Evolutionary conservation across 176 grass and related monocot species (phyloP).

Genomic region (Poa annua): DNA sequence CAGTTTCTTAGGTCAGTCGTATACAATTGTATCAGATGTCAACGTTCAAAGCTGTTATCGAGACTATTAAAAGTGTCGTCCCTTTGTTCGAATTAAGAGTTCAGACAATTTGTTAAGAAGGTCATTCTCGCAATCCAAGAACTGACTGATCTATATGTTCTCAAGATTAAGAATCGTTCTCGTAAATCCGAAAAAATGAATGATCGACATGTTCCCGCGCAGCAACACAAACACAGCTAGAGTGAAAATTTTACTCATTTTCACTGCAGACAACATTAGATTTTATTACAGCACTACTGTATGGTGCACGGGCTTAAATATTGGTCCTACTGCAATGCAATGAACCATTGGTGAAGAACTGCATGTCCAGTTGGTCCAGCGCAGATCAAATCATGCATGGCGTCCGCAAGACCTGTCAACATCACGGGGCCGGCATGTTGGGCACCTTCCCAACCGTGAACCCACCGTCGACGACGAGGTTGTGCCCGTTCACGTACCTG

Average conservation of each 20-base stretch:
- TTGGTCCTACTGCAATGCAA: neutral
- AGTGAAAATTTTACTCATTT: too few relatives aligned
- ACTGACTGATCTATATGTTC: neutral
- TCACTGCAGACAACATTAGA: too few relatives aligned
- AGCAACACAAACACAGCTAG: too few relatives aligned
- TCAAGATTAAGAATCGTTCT: neutral
- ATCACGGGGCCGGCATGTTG: neutral
- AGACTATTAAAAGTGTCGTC: neutral
- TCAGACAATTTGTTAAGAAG: neutral
- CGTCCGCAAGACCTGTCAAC: neutral
- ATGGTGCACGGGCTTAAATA: too few relatives aligned
- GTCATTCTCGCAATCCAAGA: too few relatives aligned
- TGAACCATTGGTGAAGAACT: neutral
- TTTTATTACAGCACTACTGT: too few relatives aligned
- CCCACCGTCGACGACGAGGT: conserved; percentile 73
- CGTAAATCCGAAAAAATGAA: neutral
- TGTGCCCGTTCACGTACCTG: conserved; percentile 60
- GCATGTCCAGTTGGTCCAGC: neutral
- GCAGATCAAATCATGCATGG: too few relatives aligned
- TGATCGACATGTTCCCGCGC: too few relatives aligned
- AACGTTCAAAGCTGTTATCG: too few relatives aligned
- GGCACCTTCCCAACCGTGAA: conserved; percentile 44
- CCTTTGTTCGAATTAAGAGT: neutral
- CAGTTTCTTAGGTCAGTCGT: too few relatives aligned
- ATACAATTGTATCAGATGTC: too few relatives aligned